These are phyloP conservation scores for Salix exigua DNA, from an alignment of 345 rosid genomes.

Conservation along the genomic window DNA sequence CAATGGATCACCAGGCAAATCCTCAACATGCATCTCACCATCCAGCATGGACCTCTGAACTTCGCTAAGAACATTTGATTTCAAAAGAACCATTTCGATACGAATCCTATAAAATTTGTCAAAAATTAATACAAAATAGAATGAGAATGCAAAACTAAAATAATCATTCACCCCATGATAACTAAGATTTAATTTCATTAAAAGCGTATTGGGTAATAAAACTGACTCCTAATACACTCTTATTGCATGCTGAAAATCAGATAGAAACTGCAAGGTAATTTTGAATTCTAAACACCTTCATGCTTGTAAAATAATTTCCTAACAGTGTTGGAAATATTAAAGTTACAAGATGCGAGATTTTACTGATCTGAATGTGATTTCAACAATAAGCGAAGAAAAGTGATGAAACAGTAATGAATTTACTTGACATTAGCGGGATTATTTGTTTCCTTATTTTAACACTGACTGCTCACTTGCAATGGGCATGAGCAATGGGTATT, in stretches of 20 bases:
- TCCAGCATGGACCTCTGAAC: constrained; percentile 83
- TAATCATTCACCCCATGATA: background rate
- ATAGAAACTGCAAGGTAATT: background rate
- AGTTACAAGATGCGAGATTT: background rate
- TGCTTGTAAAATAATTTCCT: background rate
- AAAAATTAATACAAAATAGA: constrained; percentile 6
- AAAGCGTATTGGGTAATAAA: background rate
- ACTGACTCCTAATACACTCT: background rate
- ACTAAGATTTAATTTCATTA: background rate
- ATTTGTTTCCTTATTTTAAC: background rate
- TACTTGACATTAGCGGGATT: background rate
- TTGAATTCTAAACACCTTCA: background rate
- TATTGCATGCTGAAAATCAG: background rate
- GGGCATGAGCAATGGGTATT: background rate
- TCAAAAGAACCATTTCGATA: constrained; percentile 71
- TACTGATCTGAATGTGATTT: background rate
- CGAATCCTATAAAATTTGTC: constrained; percentile 53
- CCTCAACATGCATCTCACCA: constrained; percentile 95
- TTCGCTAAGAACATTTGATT: constrained; percentile 81
- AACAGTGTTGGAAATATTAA: background rate
- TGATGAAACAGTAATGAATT: background rate
- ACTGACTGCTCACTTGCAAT: background rate
- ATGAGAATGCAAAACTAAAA: constrained; percentile 1
- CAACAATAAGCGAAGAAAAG: background rate
- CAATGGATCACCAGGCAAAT: constrained; percentile 58